Percentiles rank a stretch among this genome's conserved stretches.
Conservation (phyloP, 163 green algal genomes). For the Chlamydomonas reinhardtii region DNA sequence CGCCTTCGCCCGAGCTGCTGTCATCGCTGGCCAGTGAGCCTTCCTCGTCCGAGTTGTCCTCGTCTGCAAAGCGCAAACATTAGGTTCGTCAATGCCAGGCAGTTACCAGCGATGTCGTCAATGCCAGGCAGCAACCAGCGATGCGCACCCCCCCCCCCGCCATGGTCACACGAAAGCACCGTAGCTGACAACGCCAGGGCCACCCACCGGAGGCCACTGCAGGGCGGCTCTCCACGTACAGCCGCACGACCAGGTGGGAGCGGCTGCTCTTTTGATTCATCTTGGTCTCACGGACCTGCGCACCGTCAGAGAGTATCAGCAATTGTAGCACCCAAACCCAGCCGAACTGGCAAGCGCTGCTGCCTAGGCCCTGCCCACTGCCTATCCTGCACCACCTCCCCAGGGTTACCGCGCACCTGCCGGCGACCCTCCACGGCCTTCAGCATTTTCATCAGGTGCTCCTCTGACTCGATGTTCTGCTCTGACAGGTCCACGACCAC, state of each 20-base stretch:
- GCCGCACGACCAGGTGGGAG: constrained; percentile 73
- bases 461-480: constrained; percentile 62
- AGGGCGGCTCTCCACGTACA: constrained; percentile 73
- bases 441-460: constrained; percentile 68
- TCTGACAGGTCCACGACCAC: constrained; percentile 73
- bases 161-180: no score
- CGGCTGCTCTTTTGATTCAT: constrained; percentile 78
- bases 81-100: no score
- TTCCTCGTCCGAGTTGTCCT: neutral
- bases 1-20: neutral
- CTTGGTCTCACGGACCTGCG: constrained; percentile 70
- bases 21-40: constrained; percentile 8
- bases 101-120: no score
- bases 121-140: no score
- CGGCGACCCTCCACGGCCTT: constrained; percentile 60
- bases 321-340: neutral
- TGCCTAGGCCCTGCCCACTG: no score
- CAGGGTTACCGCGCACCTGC: constrained; percentile 40
- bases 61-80: neutral
- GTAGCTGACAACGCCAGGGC: no score
- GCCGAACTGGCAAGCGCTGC: no score
- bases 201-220: neutral
- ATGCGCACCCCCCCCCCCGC: no score
- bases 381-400: neutral
- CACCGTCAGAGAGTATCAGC: no score